Evolutionary conservation across 108 stramenopile genomes (phyloP).

Genomic region (Discostella pseudostelligera): DNA sequence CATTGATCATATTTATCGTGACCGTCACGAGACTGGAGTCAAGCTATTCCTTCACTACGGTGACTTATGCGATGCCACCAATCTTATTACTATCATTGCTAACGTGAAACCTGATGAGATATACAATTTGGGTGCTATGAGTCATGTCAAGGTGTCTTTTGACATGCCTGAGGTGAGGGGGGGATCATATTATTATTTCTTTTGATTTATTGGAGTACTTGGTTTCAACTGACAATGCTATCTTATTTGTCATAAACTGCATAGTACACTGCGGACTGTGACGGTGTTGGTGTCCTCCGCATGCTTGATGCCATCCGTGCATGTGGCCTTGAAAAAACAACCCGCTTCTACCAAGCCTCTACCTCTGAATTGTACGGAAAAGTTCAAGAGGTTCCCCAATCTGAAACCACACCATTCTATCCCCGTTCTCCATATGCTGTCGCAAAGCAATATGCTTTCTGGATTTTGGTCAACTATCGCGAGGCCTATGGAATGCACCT

Average conservation of each 20-base stretch:
- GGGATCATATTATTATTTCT: not conserved
- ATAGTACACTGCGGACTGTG: constrained; percentile 96
- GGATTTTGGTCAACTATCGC: constrained; percentile 99
- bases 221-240: not conserved
- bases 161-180: constrained; percentile 93
- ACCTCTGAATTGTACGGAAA: constrained; percentile 98
- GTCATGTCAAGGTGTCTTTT: constrained; percentile 99
- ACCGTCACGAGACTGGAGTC: constrained; percentile 94
- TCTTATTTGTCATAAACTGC: not conserved
- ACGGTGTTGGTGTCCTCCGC: constrained; percentile 97
- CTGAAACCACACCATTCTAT: constrained; percentile 99
- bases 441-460: constrained; percentile 98
- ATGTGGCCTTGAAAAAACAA: constrained; percentile 77
- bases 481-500: constrained; percentile 99
- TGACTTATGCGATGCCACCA: constrained; percentile 97
- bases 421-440: constrained; percentile 99
- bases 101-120: constrained; percentile 91
- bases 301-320: constrained; percentile 98
- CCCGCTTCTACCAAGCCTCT: constrained; percentile 96
- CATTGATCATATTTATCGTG: constrained; percentile 97
- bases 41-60: constrained; percentile 98
- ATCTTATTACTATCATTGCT: constrained; percentile 91
- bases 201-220: not conserved
- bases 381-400: constrained; percentile 97
- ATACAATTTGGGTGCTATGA: constrained; percentile 99